Conservation (phyloP, 257 asterid genomes). For the Buddleja alternifolia region DNA sequence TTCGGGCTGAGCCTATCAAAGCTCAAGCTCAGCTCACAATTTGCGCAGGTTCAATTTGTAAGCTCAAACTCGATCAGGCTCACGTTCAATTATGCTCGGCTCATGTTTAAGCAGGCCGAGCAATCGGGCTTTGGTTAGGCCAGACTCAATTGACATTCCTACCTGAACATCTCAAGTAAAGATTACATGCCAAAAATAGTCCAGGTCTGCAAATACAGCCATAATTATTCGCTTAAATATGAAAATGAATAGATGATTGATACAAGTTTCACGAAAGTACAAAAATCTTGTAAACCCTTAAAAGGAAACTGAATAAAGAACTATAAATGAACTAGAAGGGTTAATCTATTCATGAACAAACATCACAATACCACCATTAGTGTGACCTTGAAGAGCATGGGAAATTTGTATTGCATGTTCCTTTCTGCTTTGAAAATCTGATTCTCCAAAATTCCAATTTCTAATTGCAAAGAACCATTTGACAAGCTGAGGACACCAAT, state of each 20-base stretch:
- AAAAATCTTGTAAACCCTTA: background rate
- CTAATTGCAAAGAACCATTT: constrained; percentile 5
- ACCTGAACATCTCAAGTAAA: background rate
- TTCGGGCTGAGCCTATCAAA: too few relatives aligned
- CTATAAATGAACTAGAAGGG: background rate
- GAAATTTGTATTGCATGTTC: background rate
- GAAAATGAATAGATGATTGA: background rate
- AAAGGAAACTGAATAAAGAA: background rate
- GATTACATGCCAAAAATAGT: constrained; percentile 17
- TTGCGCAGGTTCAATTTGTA: too few relatives aligned
- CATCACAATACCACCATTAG: background rate
- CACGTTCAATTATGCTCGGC: too few relatives aligned
- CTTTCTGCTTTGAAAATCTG: constrained; percentile 1
- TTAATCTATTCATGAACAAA: constrained; percentile 24
- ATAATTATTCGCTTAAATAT: constrained; percentile 2
- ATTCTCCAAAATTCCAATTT: background rate
- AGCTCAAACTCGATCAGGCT: too few relatives aligned
- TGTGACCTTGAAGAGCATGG: constrained; percentile 8
- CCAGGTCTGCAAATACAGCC: constrained; percentile 6
- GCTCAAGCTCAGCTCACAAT: too few relatives aligned
- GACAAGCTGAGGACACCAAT: constrained; percentile 3
- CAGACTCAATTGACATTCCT: too few relatives aligned
- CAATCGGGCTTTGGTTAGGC: too few relatives aligned
- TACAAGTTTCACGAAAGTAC: background rate
- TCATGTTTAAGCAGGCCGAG: too few relatives aligned